Base-by-base conservation (phyloP, 495 filamentous ascomycete genomes). In the Astrocystis sublimbata region DNA sequence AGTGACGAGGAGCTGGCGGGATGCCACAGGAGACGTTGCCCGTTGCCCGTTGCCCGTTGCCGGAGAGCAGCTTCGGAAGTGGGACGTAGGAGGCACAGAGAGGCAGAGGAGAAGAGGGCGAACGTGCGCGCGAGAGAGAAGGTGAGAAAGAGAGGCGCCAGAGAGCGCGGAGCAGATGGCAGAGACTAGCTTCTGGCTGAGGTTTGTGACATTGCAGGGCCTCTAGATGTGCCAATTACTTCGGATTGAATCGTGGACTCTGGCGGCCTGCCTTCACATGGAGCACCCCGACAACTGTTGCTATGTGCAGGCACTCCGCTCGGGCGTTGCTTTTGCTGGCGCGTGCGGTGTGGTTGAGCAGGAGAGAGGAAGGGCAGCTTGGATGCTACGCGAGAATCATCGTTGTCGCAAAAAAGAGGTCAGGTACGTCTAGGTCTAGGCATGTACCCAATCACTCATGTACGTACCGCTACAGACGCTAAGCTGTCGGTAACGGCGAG, bases 171-270 rank as follows among this genome's bases (percentile, higher is more conserved):
- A 61, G 58, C 49, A 54, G 57, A 58, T 52, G 61, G 62, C 45
- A 57, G 65, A 45, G 66, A 58, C 67, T 72, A 72, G 61, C 65
- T 69, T 49, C 57, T 57, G 63, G 41, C 55, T 55, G 58, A 46
- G 50, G 61, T 36, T 54, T 58, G 61, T 62, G 65, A 69, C 69
- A 72, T 72, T 65, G 67, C 69, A 65, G 46, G n/a, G 43, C 46
- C 33, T 38, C 33, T 65, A 50, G 62, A 58, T 15, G 47, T 38
- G 67, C 62, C 69, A 72, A 72, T 72, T 72, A 63, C 38, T 26
- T 42, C 62, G 19, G 24, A 54, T 43, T 45, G 55, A n/a, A 10
- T 26, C 17, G 17, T 47, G 13, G 42, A 65, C 28, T 63, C 8
- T 47, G 41, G 26, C 51, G 28, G 51, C 36, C 42, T 28, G 51